A percentile compares a stretch with the other conserved stretches of the same genome.
phyloP scores from a whole-genome alignment of 73 alveolate species.

The Symbiodinium natans region DNA sequence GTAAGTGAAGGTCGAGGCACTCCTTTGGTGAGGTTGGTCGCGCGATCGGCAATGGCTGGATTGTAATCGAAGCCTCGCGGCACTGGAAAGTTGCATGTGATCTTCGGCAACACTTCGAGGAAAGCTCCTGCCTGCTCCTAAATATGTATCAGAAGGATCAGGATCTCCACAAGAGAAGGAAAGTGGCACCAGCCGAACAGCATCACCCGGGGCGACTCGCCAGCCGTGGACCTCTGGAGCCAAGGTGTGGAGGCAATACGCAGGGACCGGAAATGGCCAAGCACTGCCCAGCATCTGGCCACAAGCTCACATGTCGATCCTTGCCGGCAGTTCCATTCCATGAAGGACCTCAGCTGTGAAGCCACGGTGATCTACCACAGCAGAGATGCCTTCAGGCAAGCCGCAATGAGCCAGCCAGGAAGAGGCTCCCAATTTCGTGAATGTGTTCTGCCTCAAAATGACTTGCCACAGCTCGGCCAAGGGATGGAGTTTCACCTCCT shows the following conservation, averaged over 20 bases:
- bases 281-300: not conserved
- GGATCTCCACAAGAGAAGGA: not conserved
- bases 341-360: not conserved
- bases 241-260: too few species aligned
- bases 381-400: not conserved
- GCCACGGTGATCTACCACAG: not conserved
- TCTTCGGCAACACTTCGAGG: not conserved
- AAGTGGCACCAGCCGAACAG: slow-evolving; percentile 37
- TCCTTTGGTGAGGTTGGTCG: slow-evolving; percentile 9
- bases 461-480: too few species aligned
- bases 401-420: slow-evolving; percentile 16
- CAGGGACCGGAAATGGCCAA: not conserved
- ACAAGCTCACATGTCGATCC: not conserved
- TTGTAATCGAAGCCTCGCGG: slow-evolving; percentile 54
- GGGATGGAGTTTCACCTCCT: not conserved
- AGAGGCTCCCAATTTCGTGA: slow-evolving; percentile 61
- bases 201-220: slow-evolving; percentile 11
- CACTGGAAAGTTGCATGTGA: not conserved
- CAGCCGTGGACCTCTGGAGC: slow-evolving; percentile 58
- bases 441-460: slow-evolving; percentile 22
- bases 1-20: not conserved
- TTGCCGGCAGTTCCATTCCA: slow-evolving; percentile 22
- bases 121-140: not conserved
- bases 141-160: not conserved
- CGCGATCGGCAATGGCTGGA: slow-evolving; percentile 44